Percentiles rank a stretch among this genome's conserved stretches.
phyloP scores from a whole-genome alignment of 768 basidiomycete genomes.

The Amanita brunnescens region DNA sequence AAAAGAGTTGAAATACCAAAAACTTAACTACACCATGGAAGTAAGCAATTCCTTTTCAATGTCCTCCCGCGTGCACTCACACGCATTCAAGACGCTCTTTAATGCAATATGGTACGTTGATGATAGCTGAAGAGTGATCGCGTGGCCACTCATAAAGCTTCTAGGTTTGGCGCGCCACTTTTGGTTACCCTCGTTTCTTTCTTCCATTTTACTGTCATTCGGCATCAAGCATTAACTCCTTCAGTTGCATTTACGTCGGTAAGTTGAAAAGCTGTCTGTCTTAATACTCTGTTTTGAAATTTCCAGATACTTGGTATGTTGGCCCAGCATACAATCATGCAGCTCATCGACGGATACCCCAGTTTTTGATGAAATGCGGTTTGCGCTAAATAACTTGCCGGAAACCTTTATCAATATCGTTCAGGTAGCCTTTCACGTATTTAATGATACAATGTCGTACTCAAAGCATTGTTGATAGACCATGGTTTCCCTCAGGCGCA shows the following conservation, averaged over 20 bases:
- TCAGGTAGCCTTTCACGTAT: conserved; percentile 37
- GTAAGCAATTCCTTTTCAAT: conserved; percentile 22
- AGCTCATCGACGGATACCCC: conserved; percentile 4
- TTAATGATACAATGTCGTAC: not conserved
- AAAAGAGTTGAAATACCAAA: conserved; percentile 78
- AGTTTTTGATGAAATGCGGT: conserved; percentile 75
- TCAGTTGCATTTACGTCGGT: conserved; percentile 77
- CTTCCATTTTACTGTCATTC: conserved; percentile 68
- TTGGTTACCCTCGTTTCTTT: conserved; percentile 54
- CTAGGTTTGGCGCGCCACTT: conserved; percentile 57
- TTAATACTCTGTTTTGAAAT: not conserved
- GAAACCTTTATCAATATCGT: conserved; percentile 88
- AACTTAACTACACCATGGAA: conserved; percentile 82
- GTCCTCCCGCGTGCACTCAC: not conserved
- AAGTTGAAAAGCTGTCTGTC: conserved; percentile 20
- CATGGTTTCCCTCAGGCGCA: conserved; percentile 79
- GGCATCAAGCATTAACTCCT: conserved; percentile 63
- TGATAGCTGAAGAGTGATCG: not conserved
- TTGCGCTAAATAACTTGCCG: conserved; percentile 74
- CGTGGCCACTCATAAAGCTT: not conserved
- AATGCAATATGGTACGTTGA: conserved; percentile 35
- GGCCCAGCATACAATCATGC: not conserved
- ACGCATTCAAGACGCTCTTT: conserved; percentile 29
- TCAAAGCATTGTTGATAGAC: conserved; percentile 29
- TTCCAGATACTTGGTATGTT: conserved; percentile 4